phyloP scores from a whole-genome alignment of 2,329 filamentous ascomycete species.

The Ceratocystis eucalypticola region DNA sequence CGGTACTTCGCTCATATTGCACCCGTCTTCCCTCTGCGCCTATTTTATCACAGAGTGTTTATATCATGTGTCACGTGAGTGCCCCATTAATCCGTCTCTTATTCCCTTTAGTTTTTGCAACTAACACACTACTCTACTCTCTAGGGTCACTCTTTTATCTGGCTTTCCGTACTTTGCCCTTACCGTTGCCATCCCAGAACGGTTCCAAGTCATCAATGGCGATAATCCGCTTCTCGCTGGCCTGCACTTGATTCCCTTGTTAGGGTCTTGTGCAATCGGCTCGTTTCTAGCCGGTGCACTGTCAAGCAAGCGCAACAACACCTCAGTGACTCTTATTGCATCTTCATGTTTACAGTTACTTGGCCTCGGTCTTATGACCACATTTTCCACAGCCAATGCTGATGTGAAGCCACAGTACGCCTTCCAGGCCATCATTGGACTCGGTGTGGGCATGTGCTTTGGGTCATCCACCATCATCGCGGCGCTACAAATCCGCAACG shows the following conservation, averaged over 20 bases:
- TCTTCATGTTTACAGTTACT: conserved; percentile 40
- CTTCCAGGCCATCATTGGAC: conserved; percentile 42
- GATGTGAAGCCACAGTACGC: conserved; percentile 35
- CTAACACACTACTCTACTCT: conserved; percentile 2
- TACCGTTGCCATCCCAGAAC: conserved; percentile 45
- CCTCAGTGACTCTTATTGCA: conserved; percentile 36
- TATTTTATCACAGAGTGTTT: conserved; percentile 38
- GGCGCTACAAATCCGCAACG: conserved; percentile 35
- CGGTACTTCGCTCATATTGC: conserved; percentile 31
- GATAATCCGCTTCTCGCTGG: conserved; percentile 41
- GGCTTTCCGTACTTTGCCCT: conserved; percentile 45
- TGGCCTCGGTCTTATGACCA: conserved; percentile 39
- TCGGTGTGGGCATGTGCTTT: conserved; percentile 46
- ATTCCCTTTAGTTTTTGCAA: background rate
- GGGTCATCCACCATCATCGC: conserved; percentile 45
- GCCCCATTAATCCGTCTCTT: background rate
- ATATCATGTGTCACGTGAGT: conserved; percentile 37
- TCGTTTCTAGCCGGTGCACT: conserved; percentile 42
- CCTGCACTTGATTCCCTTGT: conserved; percentile 44
- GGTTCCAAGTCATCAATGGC: conserved; percentile 45
- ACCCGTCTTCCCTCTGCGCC: conserved; percentile 41
- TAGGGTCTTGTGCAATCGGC: conserved; percentile 42
- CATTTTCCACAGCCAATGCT: conserved; percentile 26
- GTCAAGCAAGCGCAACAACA: conserved; percentile 41
- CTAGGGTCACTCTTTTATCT: conserved; percentile 41